Conservation (phyloP, 2,329 filamentous ascomycete species). For the Knufia petricola region DNA sequence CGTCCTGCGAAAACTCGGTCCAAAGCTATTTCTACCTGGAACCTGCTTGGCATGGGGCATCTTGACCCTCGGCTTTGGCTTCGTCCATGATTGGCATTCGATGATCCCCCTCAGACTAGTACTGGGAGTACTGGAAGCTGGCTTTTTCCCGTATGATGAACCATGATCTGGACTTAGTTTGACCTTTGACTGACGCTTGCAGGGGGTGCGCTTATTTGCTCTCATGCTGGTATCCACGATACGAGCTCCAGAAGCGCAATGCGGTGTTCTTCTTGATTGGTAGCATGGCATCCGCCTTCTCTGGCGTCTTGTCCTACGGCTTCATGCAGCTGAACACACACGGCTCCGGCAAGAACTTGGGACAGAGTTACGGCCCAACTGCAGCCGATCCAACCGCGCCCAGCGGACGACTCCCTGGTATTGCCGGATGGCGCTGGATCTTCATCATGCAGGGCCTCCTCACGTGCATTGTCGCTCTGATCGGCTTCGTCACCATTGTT, state of each 20-base stretch:
- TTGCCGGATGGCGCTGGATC: constrained; percentile 50
- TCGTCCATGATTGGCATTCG: constrained; percentile 20
- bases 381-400: too few relatives aligned
- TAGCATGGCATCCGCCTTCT: constrained; percentile 37
- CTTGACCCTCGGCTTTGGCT: constrained; percentile 29
- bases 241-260: constrained; percentile 31
- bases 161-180: too few relatives aligned
- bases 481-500: constrained; percentile 28
- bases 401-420: too few relatives aligned
- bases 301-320: constrained; percentile 38
- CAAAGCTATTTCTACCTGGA: constrained; percentile 24
- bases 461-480: constrained; percentile 18
- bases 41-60: constrained; percentile 33
- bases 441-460: constrained; percentile 42
- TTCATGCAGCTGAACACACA: constrained; percentile 33
- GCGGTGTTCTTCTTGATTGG: constrained; percentile 43
- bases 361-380: too few relatives aligned
- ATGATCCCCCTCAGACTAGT: constrained; percentile 28
- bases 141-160: constrained; percentile 29
- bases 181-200: too few relatives aligned
- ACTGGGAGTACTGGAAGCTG: constrained; percentile 53
- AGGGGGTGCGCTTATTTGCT: constrained; percentile 3
- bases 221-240: constrained; percentile 13
- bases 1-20: constrained; percentile 55
- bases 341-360: too few relatives aligned